Base-by-base conservation (phyloP, 73 alveolate species). In the Paramecium bursaria region DNA sequence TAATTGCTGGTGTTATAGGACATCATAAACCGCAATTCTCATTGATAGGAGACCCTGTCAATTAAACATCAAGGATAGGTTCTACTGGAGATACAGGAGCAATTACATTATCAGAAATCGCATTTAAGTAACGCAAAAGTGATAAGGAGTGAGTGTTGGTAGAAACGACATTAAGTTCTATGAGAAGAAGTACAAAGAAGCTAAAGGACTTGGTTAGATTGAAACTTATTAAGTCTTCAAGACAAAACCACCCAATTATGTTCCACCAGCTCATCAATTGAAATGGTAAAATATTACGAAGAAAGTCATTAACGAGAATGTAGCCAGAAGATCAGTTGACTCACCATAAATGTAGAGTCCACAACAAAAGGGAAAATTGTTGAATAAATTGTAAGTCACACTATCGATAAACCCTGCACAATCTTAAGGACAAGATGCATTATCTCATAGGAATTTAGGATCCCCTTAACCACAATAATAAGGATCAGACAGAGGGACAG, bases 1-100 rank as follows among this genome's bases (percentile, higher is more conserved):
- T 96, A 3, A 94, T 96, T 60, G 95, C 98, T 5, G 99, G 98
- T 4, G 99, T 96, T 19, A 96, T 96, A 2, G 99, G 99, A 1
- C 94, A 96, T 35, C 98, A 92, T 60, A 96, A 96, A 53, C 99
- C 99, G 2, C 90, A 96, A 86, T 96, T 96, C 91, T 92, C 98
- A 2, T 86, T 96, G 30, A 93, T 96, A 29, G 99, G 99, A 9
- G 98, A 94, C 80, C 91, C 98, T 6, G 98, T 95, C 6, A 95
- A 95, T 79, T 91, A 95, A 14, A 94, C 99, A 9, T 86, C 96
- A 46, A 87, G 99, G 85, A 95, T 96, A 85, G 90, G 98, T 51
- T 90, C 98, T 0, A 90, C 92, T 42, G 93, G 97, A 52, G 89
- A 79, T 19, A 42, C 55, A 10, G 82, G 82, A 3, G 82, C 82